Base-by-base conservation (phyloP, 768 basidiomycete species). In the Rickenella mellea region DNA sequence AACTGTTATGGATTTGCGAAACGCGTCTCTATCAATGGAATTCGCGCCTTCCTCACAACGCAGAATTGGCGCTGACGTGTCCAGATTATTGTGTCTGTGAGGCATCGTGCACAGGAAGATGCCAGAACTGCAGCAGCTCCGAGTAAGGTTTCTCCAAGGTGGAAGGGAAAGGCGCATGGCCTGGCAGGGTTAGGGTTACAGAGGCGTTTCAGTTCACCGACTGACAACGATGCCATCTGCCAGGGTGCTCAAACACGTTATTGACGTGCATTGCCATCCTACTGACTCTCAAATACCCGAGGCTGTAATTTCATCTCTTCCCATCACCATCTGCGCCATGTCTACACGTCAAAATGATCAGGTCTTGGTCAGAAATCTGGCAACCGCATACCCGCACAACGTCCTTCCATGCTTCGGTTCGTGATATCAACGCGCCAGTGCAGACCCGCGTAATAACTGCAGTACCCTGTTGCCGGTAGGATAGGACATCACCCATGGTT, bases 401-500 rank as follows among this genome's bases (percentile, higher is more conserved):
- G 74, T 92, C 20, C 62, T 87, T n/a, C 86, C 93, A 37, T 85
- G 80, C 57, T 98, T 94, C 60, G 93, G 89, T 91, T 44, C 65
- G 80, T 63, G 29, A 14, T 43, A 37, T 17, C 17, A 15, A 14
- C 27, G 7, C 7, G 19, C 26, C 14, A 0, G 27, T 15, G 7
- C 4, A 8, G 1, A 21, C n/a, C n/a, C n/a, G n/a, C n/a, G n/a
- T n/a, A n/a, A n/a, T n/a, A 21, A 4, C 6, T 15, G 12, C 15
- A 15, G 26, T 14, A 29, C 33, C 27, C 17, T 4, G n/a, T 26
- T 17, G 20, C 17, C 17, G 17, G 38, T 26, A 27, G 6, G 7
- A n/a, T 52, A 91, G 88, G 93, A 33, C 80, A 90, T 54, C 94
- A 97, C 57, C 94, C 94, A 2, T 97, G 94, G 94, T 93, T 87